Evolutionary conservation across 257 asterid genomes (phyloP), one percentile per base, ranked within the genome.

Genomic region (Coffea canephora): DNA sequence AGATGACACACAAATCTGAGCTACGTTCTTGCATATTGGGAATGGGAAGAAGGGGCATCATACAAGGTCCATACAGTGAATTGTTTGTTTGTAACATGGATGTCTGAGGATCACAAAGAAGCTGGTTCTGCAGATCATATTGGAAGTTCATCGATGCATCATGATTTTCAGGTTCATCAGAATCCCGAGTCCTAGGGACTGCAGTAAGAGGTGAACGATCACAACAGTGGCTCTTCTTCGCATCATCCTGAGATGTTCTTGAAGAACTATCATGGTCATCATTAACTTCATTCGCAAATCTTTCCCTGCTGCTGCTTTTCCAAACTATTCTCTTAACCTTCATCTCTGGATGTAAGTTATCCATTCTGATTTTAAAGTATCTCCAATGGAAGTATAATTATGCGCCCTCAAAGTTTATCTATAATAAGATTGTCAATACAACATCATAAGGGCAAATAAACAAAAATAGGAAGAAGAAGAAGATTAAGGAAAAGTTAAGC

Each of bases 21-120:
- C 86, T 77, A 85, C 87, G 82, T 55, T 85, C 84, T 61, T 86
- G 91, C 79, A 83, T 80, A 79, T 80, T 83, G 27, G 85, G 88
- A 85, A 87, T 46, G 71, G 93, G 90, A 77, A 89, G 72, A 82
- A 93, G 85, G 68, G 94, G 89, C 88, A 92, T 77, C 75, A 89
- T 88, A 75, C 78, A 87, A 52, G 90, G 82, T 82, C 83, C 84
- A 34, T 80, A 76, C 10, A 77, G 50, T 66, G 27, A 23, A 41
- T 69, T 64, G 49, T 72, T 54, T 10, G 55, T 80, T 59, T 84
- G 74, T 71, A 66, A 77, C 31, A 71, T 43, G 80, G 88, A 73
- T 59, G 82, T 62, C 83, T 78, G 31, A 79, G 70, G 45, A 81
- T 78, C 46, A 25, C 55, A 62, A 77, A 43, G 74, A 31, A 41